phyloP scores from a whole-genome alignment of 2,329 filamentous ascomycete genomes.

The Alternaria atra region DNA sequence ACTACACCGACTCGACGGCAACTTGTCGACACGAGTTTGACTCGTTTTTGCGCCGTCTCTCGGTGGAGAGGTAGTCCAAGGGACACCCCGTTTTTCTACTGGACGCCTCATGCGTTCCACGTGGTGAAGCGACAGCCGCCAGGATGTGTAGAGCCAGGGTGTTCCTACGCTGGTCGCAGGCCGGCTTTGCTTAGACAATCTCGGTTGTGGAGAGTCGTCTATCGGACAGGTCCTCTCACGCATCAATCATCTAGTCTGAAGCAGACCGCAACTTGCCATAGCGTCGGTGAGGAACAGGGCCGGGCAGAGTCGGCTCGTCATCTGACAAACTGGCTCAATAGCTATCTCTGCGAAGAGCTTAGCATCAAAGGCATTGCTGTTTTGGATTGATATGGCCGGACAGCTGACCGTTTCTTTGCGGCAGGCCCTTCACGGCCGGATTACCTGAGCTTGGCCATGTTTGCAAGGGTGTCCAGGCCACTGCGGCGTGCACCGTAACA shows the following conservation, averaged over 20 bases:
- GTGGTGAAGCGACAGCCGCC: slow-evolving; percentile 21
- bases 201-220: slow-evolving; percentile 25
- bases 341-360: slow-evolving; percentile 14
- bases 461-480: slow-evolving; percentile 20
- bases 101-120: slow-evolving; percentile 28
- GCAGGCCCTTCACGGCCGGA: slow-evolving; percentile 12
- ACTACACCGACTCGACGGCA: slow-evolving; percentile 34
- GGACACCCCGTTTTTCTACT: slow-evolving; percentile 1
- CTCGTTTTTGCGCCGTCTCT: slow-evolving; percentile 13
- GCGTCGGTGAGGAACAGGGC: slow-evolving; percentile 23
- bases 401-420: slow-evolving; percentile 30
- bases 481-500: slow-evolving; percentile 16
- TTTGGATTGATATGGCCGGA: slow-evolving; percentile 21
- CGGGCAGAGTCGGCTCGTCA: slow-evolving; percentile 32
- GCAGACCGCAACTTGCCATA: slow-evolving; percentile 33
- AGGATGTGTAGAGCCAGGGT: slow-evolving; percentile 16
- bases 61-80: slow-evolving; percentile 1
- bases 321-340: slow-evolving; percentile 18
- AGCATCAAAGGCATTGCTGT: slow-evolving; percentile 21
- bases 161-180: slow-evolving; percentile 19
- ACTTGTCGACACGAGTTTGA: slow-evolving; percentile 19
- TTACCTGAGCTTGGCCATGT: slow-evolving; percentile 20
- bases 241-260: slow-evolving; percentile 21
- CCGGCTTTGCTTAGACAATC: slow-evolving; percentile 17
- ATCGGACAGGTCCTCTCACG: slow-evolving; percentile 16